phyloP scores from a whole-genome alignment of 495 filamentous ascomycete genomes.

The Corynascus novoguineensis region DNA sequence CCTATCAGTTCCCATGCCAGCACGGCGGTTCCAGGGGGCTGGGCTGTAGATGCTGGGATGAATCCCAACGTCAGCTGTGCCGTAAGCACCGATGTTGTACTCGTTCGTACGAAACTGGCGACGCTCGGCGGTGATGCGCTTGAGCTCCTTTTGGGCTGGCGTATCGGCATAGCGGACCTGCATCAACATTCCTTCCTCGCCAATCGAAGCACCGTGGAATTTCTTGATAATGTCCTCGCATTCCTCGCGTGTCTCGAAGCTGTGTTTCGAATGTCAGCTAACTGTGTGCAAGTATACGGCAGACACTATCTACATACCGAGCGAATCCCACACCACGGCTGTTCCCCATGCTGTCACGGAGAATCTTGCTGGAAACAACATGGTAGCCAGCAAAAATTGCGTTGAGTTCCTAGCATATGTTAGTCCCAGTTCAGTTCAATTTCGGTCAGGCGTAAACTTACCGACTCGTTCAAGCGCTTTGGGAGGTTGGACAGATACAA shows the following conservation, averaged over 20 bases:
- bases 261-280: conserved; percentile 37
- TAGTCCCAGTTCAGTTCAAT: background rate
- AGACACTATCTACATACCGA: conserved; percentile 53
- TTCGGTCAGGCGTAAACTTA: conserved; percentile 33
- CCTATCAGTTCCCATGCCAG: conserved; percentile 26
- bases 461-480: conserved; percentile 79
- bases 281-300: background rate
- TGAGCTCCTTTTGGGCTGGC: conserved; percentile 89
- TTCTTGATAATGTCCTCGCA: conserved; percentile 80
- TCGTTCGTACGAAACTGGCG: conserved; percentile 91
- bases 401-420: conserved; percentile 54
- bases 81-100: conserved; percentile 69
- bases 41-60: conserved; percentile 41
- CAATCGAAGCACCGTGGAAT: conserved; percentile 68
- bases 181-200: conserved; percentile 68
- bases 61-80: conserved; percentile 48
- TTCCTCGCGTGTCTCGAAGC: conserved; percentile 80
- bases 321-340: conserved; percentile 98
- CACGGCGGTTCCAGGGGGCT: conserved; percentile 30
- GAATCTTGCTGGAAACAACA: conserved; percentile 86
- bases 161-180: conserved; percentile 97
- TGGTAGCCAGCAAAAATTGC: conserved; percentile 77
- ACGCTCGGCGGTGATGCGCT: conserved; percentile 86
- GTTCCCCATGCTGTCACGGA: conserved; percentile 79
- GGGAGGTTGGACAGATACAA: conserved; percentile 96